Evolutionary conservation across 73 alveolate genomes (phyloP).

Genomic region (Paramecium pentaurelia): DNA sequence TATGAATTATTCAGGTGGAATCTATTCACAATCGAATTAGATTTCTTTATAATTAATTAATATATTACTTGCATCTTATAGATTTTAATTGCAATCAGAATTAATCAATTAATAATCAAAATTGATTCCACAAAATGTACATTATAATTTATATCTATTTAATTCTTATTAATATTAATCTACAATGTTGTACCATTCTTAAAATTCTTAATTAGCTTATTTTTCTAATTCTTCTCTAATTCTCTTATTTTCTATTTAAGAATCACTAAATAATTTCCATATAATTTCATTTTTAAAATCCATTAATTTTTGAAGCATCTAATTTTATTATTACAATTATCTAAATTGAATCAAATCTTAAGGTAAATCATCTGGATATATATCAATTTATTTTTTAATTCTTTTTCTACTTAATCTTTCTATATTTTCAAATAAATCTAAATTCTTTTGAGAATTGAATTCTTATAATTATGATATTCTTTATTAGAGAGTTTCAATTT

Average conservation of each 20-base stretch:
- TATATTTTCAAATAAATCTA: background rate
- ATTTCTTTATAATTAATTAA: background rate
- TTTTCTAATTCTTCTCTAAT: background rate
- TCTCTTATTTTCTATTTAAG: background rate
- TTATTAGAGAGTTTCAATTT: background rate
- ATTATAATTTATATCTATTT: background rate
- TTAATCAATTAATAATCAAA: constrained; percentile 13
- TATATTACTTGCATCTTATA: background rate
- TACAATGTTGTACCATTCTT: background rate
- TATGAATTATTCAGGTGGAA: background rate
- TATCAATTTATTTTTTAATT: background rate
- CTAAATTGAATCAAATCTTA: background rate
- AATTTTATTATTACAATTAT: background rate
- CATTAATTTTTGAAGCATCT: background rate
- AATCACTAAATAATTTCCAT: constrained; percentile 4
- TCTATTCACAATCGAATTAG: background rate
- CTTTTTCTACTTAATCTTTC: background rate
- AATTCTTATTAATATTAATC: background rate
- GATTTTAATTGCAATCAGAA: background rate
- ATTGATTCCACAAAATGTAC: constrained; percentile 20
- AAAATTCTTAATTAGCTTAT: constrained; percentile 12
- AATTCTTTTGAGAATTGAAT: background rate
- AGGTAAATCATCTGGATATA: constrained; percentile 27
- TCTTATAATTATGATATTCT: background rate
- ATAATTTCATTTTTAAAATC: constrained; percentile 21